Evolutionary conservation across 176 grass and related monocot genomes (phyloP).

Genomic region (Triticum monococcum): DNA sequence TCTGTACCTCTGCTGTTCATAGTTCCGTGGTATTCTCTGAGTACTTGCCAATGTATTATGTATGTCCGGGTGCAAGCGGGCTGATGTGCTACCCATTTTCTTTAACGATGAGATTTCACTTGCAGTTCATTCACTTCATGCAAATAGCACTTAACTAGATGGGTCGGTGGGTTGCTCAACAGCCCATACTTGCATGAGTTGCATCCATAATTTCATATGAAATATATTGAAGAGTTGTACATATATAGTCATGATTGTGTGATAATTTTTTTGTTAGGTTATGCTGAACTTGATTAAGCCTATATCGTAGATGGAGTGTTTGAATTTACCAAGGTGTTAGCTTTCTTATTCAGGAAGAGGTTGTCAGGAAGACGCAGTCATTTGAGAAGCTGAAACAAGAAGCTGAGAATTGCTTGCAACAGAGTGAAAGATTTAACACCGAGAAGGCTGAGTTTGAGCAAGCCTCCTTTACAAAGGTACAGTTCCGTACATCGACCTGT

Average conservation of each 20-base stretch:
- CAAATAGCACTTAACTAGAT: not conserved
- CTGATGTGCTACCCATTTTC: not conserved
- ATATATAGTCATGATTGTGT: not conserved
- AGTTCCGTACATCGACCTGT: not conserved
- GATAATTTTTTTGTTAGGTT: not conserved
- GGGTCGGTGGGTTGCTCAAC: not conserved
- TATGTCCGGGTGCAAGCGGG: not conserved
- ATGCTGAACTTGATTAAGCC: conserved; percentile 2
- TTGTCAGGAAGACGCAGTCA: conserved; percentile 72
- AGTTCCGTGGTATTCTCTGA: not conserved
- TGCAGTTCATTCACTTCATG: not conserved
- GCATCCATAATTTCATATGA: not conserved
- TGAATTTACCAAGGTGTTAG: not conserved
- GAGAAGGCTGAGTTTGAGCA: conserved; percentile 80
- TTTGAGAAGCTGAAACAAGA: conserved; percentile 85
- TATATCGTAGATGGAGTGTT: not conserved
- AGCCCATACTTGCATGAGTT: not conserved
- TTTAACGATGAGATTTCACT: not conserved
- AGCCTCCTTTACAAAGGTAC: conserved; percentile 77
- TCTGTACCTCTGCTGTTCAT: not conserved
- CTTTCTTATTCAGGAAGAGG: conserved; percentile 70
- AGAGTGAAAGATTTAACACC: conserved; percentile 65
- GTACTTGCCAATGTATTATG: not conserved
- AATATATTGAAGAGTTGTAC: not conserved
- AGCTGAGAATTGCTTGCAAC: conserved; percentile 79